Evolutionary conservation across 2,329 filamentous ascomycete species (phyloP).

Genomic region (Xylariaceae sp.): DNA sequence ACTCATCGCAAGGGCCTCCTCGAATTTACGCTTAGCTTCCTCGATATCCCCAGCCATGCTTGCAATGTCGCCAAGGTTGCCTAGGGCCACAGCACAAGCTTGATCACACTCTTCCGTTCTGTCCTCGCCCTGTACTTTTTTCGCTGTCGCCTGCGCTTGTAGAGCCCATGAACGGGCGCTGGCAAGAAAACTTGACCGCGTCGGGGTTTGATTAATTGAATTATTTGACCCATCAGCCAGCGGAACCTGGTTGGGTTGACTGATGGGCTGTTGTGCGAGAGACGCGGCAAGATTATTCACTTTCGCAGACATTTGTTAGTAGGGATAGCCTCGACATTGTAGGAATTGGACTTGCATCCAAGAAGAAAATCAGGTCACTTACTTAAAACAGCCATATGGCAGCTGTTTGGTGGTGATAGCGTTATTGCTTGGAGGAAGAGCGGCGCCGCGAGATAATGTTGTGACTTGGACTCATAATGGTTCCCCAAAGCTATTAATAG

Average conservation of each 20-base stretch:
- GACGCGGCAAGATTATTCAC: slow-evolving; percentile 81
- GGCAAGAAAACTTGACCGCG: slow-evolving; percentile 64
- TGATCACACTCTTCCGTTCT: slow-evolving; percentile 80
- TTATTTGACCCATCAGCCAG: slow-evolving; percentile 31
- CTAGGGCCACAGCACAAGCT: slow-evolving; percentile 80
- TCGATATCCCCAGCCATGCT: slow-evolving; percentile 69
- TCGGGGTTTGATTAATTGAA: slow-evolving; percentile 41
- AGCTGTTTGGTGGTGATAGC: slow-evolving; percentile 63
- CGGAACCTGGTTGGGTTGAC: slow-evolving; percentile 32
- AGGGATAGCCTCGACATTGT: neutral
- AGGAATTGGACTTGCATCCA: neutral
- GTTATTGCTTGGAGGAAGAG: slow-evolving; percentile 84
- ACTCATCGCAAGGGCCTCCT: slow-evolving; percentile 67
- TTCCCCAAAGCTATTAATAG: slow-evolving; percentile 66
- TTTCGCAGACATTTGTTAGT: slow-evolving; percentile 36
- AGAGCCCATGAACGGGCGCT: slow-evolving; percentile 77
- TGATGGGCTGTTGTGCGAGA: slow-evolving; percentile 67
- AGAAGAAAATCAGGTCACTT: slow-evolving; percentile 40
- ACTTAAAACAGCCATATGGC: slow-evolving; percentile 81
- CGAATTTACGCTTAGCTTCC: slow-evolving; percentile 69
- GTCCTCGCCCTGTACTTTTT: slow-evolving; percentile 65
- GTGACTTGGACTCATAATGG: slow-evolving; percentile 72
- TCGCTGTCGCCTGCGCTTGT: slow-evolving; percentile 71
- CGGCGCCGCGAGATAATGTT: slow-evolving; percentile 81
- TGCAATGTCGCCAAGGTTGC: slow-evolving; percentile 84